A percentile compares a stretch with the other conserved stretches of the same genome.
These are phyloP conservation scores for Castanospermum australe DNA, from an alignment of 306 rosid species.

Conservation along the genomic window DNA sequence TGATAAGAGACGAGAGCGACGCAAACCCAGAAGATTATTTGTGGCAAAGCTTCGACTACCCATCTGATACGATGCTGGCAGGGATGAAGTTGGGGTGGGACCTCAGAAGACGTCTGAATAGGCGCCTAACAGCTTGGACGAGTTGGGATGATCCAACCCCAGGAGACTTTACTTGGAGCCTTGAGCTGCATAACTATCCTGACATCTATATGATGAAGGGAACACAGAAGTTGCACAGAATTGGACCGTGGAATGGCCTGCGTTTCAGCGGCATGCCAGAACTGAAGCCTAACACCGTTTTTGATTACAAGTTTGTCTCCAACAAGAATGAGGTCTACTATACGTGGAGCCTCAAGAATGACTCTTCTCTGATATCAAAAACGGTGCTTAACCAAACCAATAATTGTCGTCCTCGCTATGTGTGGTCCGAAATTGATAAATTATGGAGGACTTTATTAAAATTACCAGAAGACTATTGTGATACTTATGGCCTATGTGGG, in stretches of 20 bases:
- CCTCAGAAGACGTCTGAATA: not conserved
- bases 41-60: slow-evolving; percentile 39
- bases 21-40: not conserved
- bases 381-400: not conserved
- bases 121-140: slow-evolving; percentile 4
- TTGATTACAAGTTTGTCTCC: not conserved
- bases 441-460: not conserved
- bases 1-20: slow-evolving; percentile 2
- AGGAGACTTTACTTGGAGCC: not conserved
- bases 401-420: not conserved
- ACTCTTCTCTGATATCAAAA: not conserved
- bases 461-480: slow-evolving; percentile 3
- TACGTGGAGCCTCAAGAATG: not conserved
- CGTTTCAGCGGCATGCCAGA: slow-evolving; percentile 15
- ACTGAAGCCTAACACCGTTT: not conserved
- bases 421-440: not conserved
- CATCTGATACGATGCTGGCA: slow-evolving; percentile 27
- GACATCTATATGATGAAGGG: slow-evolving; percentile 6
- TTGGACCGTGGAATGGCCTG: slow-evolving; percentile 38
- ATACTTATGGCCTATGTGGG: not conserved
- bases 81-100: slow-evolving; percentile 39
- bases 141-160: slow-evolving; percentile 29
- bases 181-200: not conserved
- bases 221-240: not conserved
- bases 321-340: slow-evolving; percentile 6